phyloP scores from a whole-genome alignment of 1,284 basidiomycete genomes.

The Apiotrichum domesticum region DNA sequence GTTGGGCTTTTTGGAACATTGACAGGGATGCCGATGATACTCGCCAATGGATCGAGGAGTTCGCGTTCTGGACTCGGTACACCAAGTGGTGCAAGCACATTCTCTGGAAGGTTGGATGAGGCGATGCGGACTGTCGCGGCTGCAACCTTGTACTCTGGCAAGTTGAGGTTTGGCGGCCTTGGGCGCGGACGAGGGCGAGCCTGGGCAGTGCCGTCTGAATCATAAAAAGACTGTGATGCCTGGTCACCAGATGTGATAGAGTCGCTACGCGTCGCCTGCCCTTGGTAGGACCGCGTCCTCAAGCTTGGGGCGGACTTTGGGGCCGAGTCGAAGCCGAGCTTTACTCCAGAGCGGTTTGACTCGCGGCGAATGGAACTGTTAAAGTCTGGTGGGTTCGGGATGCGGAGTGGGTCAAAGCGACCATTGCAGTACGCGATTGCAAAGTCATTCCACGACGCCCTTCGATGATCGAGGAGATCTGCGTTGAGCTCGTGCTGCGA shows the following conservation, averaged over 20 bases:
- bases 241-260: background rate
- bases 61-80: constrained; percentile 82
- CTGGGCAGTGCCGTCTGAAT: background rate
- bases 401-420: constrained; percentile 71
- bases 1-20: constrained; percentile 8
- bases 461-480: background rate
- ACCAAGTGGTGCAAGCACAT: constrained; percentile 57
- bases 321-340: background rate
- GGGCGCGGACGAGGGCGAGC: constrained; percentile 1
- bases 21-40: constrained; percentile 50
- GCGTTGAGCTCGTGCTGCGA: background rate
- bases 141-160: constrained; percentile 49
- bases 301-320: background rate
- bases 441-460: constrained; percentile 60
- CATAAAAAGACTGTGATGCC: constrained; percentile 25
- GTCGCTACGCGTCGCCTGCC: background rate
- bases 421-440: constrained; percentile 67
- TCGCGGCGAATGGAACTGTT: background rate
- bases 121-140: constrained; percentile 82
- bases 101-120: constrained; percentile 29
- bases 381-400: constrained; percentile 52
- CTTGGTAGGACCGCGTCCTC: background rate
- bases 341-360: too few relatives aligned
- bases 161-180: constrained; percentile 23
- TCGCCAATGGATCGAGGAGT: constrained; percentile 69